Evolutionary conservation across 2,329 filamentous ascomycete genomes (phyloP), one percentile per base, ranked within the genome.

Genomic region (Acrodontium crateriforme): DNA sequence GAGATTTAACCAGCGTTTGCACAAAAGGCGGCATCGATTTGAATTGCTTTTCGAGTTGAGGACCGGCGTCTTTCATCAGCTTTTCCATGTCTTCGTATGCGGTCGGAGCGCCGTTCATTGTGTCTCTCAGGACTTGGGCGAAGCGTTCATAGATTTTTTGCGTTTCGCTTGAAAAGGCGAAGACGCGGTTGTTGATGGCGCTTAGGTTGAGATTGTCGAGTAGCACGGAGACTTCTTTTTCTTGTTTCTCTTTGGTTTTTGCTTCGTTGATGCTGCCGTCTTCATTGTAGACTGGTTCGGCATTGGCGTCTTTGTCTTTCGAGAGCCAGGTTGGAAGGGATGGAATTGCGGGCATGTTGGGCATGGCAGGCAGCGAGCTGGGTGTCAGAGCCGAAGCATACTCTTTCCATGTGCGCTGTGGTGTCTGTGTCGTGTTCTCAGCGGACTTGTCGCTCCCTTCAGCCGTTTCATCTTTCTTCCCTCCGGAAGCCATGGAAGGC

Each of bases 21-120:
- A 95, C 62, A 39, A 81, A 81, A 0, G 65, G 63, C 0, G 87
- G 87, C 24, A 95, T 68, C 38, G 74, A 58, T 11, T 64, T 62
- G 45, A 72, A 78, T 35, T 74, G 69, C 38, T 69, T 67, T 45
- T 75, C 69, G 11, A 78, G 53, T 38, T 74, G 66, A n/a, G 61
- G 56, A 36, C 74, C 71, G n/a, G 68, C 70, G 30, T 72, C 69
- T 7, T 62, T 71, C 38, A 77, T 60, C 11, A 77, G 60, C 47
- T 66, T 69, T 44, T 76, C 73, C n/a, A 98, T 74, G 51, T 98
- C 89, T 47, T 78, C 69, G 54, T 91, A 93, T 3, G 89, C 89
- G 1, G 87, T 94, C 3, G 89, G 89, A 2, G 83, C 89, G 36
- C 89, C 89, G 50, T 84, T 85, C 45, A 89, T 71, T 10, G 94